These are phyloP conservation scores for Solanum hybrid DNA, from an alignment of 305 asterid species.

Conservation along the genomic window DNA sequence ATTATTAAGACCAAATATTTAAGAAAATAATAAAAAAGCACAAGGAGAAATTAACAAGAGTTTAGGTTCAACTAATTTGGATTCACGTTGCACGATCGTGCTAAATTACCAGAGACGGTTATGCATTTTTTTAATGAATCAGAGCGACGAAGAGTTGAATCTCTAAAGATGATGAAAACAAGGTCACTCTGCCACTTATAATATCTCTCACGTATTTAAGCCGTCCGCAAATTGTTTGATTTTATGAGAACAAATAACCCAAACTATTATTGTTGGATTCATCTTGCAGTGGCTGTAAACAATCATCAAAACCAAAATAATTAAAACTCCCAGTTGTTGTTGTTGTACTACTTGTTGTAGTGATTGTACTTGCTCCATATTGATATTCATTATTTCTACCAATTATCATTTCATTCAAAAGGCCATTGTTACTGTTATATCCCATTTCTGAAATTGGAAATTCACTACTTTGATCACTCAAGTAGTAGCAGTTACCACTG, in stretches of 20 bases:
- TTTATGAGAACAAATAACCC: neutral
- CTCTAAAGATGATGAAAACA: neutral
- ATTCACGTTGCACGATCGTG: neutral
- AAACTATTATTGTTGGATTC: neutral
- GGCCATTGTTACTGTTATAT: neutral
- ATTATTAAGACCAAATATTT: neutral
- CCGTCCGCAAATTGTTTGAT: neutral
- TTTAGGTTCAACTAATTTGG: neutral
- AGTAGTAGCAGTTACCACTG: conserved; percentile 29
- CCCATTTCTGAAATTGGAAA: neutral
- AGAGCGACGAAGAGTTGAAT: neutral
- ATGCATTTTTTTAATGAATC: neutral
- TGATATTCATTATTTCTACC: neutral
- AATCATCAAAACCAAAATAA: neutral
- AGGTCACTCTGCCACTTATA: neutral
- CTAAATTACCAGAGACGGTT: neutral
- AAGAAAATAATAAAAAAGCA: neutral
- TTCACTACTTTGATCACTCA: neutral
- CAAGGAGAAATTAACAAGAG: neutral
- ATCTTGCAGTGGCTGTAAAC: neutral
- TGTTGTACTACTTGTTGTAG: neutral
- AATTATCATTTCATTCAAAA: conserved; percentile 1
- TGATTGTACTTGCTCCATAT: neutral
- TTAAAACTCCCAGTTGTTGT: neutral
- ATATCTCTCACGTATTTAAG: neutral